A percentile compares a stretch with the other conserved stretches of the same genome.
phyloP scores from a whole-genome alignment of 192 early-diverging fungal genomes.

The Geosiphon pyriformis region DNA sequence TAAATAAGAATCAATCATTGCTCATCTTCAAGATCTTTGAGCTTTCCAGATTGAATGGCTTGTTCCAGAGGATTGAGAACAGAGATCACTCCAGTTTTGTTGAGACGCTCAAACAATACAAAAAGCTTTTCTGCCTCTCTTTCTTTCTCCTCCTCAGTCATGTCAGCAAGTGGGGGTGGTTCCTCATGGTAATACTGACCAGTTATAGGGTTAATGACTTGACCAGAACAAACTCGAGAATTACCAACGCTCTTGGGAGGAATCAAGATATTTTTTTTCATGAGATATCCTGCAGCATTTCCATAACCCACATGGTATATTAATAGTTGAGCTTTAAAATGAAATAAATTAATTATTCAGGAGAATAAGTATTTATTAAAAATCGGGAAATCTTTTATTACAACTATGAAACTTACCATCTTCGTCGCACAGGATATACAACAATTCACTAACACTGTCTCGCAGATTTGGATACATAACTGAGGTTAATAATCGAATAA shows the following conservation, averaged over 20 bases:
- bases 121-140: conserved; percentile 87
- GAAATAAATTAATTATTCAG: not conserved
- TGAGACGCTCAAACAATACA: conserved; percentile 90
- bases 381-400: not conserved
- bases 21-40: conserved; percentile 9
- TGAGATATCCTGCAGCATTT: conserved; percentile 87
- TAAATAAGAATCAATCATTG: too few relatives aligned
- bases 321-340: conserved; percentile 59
- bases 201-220: conserved; percentile 81
- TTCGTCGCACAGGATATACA: conserved; percentile 66
- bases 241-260: conserved; percentile 31
- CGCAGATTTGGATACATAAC: conserved; percentile 52
- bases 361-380: not conserved
- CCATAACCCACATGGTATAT: conserved; percentile 83
- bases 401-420: conserved; percentile 44
- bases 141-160: conserved; percentile 98
- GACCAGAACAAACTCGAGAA: not conserved
- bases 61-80: conserved; percentile 65
- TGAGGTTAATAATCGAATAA: conserved; percentile 69
- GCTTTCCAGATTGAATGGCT: conserved; percentile 33
- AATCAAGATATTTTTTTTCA: conserved; percentile 64
- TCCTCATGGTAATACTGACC: conserved; percentile 60
- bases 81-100: conserved; percentile 86
- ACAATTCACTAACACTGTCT: conserved; percentile 55
- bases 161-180: conserved; percentile 54